Evolutionary conservation across 495 filamentous ascomycete genomes (phyloP), one percentile per base, ranked within the genome.

Genomic region (Evernia prunastri): DNA sequence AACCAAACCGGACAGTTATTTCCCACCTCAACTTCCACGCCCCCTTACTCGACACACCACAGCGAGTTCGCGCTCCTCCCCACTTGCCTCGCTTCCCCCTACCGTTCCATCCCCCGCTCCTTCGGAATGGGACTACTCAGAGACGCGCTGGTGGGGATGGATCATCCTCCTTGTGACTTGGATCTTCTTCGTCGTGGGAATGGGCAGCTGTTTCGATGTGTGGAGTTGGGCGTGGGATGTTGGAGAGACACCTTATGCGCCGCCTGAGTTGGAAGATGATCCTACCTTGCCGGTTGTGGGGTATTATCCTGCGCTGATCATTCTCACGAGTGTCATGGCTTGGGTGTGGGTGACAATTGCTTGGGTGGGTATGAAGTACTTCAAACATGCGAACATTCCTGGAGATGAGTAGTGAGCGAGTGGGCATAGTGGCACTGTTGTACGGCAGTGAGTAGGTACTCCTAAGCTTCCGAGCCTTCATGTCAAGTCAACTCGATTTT

Each of bases 151-250:
- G 85, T 98, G 92, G 92, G 94, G 94, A 4, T 97, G 91, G 89
- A 86, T 96, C 2, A 87, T 98, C 6, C 79, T 97, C 33, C 75
- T 88, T 40, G 86, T 87, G 59, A 98, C 94, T 2, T 98, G 94
- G 94, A 73, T 92, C 33, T 91, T 96, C 33, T 96, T 97, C 72
- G 90, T 97, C 36, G 84, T 92, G 2, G 94, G 94, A 33, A 97
- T 97, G 87, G 94, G 94, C 36, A 92, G 88, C 45, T 96, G 92
- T 72, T 82, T 96, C 20, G 94, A 87, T n/a, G 86, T 97, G n/a
- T 98, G 94, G 94, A 94, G 86, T 73, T 98, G 94, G 94, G 93
- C 94, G 0, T 97, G 94, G 94, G 94, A 97, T 78, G 93, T 97
- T 10, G 92, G 91, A n/a, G 91, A 91, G 72, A 96, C 91, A 23